Evolutionary conservation across 2,329 filamentous ascomycete genomes (phyloP).

Genomic region (Fusarium subtropicale): DNA sequence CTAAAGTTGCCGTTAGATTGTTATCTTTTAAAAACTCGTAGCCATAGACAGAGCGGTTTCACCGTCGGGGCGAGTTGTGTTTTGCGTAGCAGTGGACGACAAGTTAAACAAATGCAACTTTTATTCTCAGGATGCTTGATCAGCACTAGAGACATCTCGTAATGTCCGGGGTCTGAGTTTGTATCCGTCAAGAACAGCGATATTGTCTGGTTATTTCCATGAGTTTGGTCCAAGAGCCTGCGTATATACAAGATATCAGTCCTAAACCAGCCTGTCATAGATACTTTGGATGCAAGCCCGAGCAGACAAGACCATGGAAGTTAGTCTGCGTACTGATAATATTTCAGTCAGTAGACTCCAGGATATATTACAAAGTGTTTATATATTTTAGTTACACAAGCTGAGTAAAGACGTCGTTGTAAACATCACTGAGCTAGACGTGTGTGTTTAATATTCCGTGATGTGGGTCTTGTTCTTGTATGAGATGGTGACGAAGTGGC

Average conservation of each 20-base stretch:
- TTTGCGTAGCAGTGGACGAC: not conserved
- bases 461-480: too few species aligned
- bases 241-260: not conserved
- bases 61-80: not conserved
- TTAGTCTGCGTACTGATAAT: not conserved
- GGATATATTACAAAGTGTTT: not conserved
- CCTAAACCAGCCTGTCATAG: too few species aligned
- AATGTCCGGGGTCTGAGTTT: not conserved
- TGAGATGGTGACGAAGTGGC: not conserved
- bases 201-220: not conserved
- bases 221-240: not conserved
- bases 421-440: too few species aligned
- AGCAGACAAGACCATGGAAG: not conserved
- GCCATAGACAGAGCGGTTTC: not conserved
- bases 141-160: not conserved
- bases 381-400: too few species aligned
- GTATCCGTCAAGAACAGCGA: not conserved
- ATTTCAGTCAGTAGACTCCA: not conserved
- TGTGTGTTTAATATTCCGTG: too few species aligned
- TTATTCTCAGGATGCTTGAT: not conserved
- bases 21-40: not conserved
- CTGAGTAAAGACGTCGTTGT: too few species aligned
- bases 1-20: not conserved
- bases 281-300: not conserved
- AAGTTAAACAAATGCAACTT: not conserved